phyloP scores from a whole-genome alignment of 1,284 basidiomycete genomes.

The Microbotryum saponariae region DNA sequence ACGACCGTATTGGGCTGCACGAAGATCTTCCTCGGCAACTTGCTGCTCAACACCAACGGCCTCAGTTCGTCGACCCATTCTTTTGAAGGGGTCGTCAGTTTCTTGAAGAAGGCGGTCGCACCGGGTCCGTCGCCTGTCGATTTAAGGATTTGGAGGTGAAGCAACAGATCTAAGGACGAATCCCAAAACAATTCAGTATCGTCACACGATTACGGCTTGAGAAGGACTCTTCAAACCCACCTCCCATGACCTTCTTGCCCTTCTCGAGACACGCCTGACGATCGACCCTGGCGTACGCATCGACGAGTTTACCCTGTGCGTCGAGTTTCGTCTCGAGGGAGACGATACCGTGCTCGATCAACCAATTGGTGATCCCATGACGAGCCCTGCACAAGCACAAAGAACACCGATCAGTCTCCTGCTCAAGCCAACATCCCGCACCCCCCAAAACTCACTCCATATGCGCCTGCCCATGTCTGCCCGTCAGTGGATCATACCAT shows the following conservation, averaged over 20 bases:
- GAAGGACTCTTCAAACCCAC: no score
- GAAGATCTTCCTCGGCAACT: constrained; percentile 72
- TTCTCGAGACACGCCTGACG: constrained; percentile 56
- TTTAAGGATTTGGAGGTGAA: constrained; percentile 71
- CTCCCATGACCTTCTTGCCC: constrained; percentile 57
- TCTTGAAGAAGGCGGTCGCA: constrained; percentile 59
- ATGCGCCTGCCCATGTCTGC: constrained; percentile 83
- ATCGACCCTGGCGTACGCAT: constrained; percentile 64
- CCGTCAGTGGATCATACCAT: constrained; percentile 67
- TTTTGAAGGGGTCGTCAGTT: constrained; percentile 60
- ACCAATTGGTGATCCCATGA: constrained; percentile 67
- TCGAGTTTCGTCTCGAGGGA: constrained; percentile 51
- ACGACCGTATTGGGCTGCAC: constrained; percentile 63
- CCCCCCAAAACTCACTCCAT: constrained; percentile 48
- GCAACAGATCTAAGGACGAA: constrained; percentile 49
- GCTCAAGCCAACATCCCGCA: background rate
- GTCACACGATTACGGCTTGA: no score
- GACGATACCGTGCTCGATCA: constrained; percentile 63
- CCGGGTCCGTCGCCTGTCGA: constrained; percentile 71
- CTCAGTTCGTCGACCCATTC: constrained; percentile 68
- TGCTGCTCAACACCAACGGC: constrained; percentile 63
- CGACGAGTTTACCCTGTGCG: constrained; percentile 53
- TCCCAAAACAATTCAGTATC: no score
- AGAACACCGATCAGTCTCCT: no score
- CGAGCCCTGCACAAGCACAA: constrained; percentile 41